Evolutionary conservation across 2,329 filamentous ascomycete genomes (phyloP).

Genomic region (Tolypocladium album): DNA sequence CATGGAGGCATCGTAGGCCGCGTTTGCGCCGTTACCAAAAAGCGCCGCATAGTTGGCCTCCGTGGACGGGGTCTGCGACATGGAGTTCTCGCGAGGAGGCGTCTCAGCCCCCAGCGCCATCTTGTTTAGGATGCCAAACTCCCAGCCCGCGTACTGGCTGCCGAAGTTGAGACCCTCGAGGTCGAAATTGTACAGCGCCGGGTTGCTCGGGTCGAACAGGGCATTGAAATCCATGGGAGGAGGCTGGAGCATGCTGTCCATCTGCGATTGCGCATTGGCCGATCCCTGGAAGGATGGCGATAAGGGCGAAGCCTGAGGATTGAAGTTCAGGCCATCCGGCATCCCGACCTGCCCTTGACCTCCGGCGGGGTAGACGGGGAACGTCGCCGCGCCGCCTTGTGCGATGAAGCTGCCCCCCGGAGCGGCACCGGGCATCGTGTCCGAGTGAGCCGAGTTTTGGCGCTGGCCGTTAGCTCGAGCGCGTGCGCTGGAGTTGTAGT

Average conservation of each 20-base stretch:
- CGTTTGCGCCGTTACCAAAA: constrained; percentile 39
- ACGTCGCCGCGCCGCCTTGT: constrained; percentile 33
- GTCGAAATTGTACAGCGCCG: constrained; percentile 90
- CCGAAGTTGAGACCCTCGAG: constrained; percentile 81
- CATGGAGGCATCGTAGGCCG: constrained; percentile 36
- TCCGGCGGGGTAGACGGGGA: constrained; percentile 37
- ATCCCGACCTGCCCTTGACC: constrained; percentile 35
- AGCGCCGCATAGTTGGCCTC: constrained; percentile 32
- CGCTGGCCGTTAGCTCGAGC: constrained; percentile 34
- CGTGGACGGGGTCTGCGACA: constrained; percentile 26
- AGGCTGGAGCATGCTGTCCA: constrained; percentile 37
- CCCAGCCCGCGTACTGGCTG: constrained; percentile 89
- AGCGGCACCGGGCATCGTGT: constrained; percentile 27
- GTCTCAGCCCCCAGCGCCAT: constrained; percentile 74
- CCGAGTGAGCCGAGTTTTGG: constrained; percentile 36
- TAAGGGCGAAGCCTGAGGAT: constrained; percentile 59
- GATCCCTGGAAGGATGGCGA: constrained; percentile 59
- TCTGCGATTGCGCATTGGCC: constrained; percentile 35
- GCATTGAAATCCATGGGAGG: constrained; percentile 43
- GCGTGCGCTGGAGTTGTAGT: constrained; percentile 49
- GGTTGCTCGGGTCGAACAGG: constrained; percentile 85
- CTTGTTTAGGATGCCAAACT: constrained; percentile 92
- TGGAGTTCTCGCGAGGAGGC: constrained; percentile 54
- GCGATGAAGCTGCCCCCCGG: constrained; percentile 36
- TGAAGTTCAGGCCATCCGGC: constrained; percentile 43